Evolutionary conservation across 257 asterid species (phyloP).

Genomic region (Leonotis leonurus): DNA sequence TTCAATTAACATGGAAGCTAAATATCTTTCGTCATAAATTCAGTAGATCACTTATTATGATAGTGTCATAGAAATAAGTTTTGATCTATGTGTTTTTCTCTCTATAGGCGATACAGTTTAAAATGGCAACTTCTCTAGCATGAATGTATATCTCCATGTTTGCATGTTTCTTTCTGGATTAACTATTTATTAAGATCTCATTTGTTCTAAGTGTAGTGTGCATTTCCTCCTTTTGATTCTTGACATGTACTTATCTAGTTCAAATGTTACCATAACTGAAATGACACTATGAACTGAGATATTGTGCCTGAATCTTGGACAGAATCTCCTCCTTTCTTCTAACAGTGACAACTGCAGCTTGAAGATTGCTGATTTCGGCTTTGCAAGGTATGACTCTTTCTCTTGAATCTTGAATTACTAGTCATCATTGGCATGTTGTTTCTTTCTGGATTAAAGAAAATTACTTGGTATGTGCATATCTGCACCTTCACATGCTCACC

Average conservation of each 20-base stretch:
- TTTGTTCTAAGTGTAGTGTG: background rate
- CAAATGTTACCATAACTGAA: background rate
- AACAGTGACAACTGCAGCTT: slow-evolving; percentile 20
- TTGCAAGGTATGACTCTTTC: slow-evolving; percentile 54
- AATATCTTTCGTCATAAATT: background rate
- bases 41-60: background rate
- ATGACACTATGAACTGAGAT: slow-evolving; percentile 16
- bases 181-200: background rate
- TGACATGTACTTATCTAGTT: background rate
- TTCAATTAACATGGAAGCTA: background rate
- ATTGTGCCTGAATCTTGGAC: slow-evolving; percentile 19
- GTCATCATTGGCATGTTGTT: background rate
- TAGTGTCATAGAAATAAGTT: background rate
- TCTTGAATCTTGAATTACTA: slow-evolving; percentile 2
- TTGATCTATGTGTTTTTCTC: background rate
- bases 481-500: too few relatives aligned
- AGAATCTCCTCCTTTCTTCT: slow-evolving; percentile 42
- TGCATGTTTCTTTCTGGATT: background rate
- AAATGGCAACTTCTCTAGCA: background rate
- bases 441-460: too few relatives aligned
- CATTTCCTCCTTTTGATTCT: background rate
- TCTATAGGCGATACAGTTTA: background rate
- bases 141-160: background rate
- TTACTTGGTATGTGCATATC: too few relatives aligned
- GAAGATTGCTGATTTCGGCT: slow-evolving; percentile 50